Evolutionary conservation across 495 filamentous ascomycete species (phyloP), one percentile per base, ranked within the genome.

Genomic region (Xylaria venustula): DNA sequence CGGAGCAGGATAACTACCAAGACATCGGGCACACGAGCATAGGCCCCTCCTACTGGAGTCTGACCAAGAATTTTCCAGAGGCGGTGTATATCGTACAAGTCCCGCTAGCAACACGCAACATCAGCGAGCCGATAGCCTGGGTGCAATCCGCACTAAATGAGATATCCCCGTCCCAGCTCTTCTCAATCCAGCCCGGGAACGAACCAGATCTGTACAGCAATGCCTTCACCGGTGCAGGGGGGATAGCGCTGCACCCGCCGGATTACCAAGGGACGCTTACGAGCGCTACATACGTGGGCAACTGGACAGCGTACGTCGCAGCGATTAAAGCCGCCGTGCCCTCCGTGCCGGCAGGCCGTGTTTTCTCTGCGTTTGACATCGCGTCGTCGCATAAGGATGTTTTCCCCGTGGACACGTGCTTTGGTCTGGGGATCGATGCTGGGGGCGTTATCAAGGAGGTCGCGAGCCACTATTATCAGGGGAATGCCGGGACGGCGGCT

Each of bases 11-110:
- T 17, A 70, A 72, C 40, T 68, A 67, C 36, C 69, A 72, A 32
- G 53, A 72, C 40, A 50, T 70, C 12, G 69, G 69, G 7, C 54
- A 54, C 22, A 72, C 69, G 1, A 70, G 65, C 7, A 70, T 72
- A 7, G 69, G 69, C 0, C 67, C 69, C 2, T 68, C 65, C 0
- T 72, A 67, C 46, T 72, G 69, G 69, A 15, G 48, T 3, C 37
- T 68, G 7, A 63, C 67, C 7, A 58, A 60, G 30, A 70, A 64
- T 26, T 68, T 72, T n/a, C 67, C 65, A 0, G 45, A 46, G 1
- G 69, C 69, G 5, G 59, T 63, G 22, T 72, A 70, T 9, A 66
- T 70, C 54, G 57, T 70, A n/a, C 63, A 72, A 46, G 65, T 70
- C 19, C 69, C 69, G n/a, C 30, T 72, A 12, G 69, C 67, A 0